Base-by-base conservation (phyloP, 1,139 yeast species). In the Lodderomyces metapsilosis region DNA sequence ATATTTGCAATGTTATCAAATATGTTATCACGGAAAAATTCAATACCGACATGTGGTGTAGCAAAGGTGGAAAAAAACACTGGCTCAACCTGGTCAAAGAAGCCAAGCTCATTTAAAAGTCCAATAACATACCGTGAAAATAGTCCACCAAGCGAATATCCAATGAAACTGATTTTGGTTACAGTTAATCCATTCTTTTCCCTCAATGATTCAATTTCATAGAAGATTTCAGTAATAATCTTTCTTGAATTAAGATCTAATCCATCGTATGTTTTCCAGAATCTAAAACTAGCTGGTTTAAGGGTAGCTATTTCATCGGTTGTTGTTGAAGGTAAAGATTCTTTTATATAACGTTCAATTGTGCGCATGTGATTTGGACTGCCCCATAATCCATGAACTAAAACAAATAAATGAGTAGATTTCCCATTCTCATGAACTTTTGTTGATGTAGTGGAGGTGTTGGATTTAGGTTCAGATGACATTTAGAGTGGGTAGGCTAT, bases 371-470 rank as follows among this genome's bases (percentile, higher is more conserved):
- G 95, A 36, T 74, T 72, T 4, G 92, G 85, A 34, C 84, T 81
- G 2, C 97, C 97, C 87, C 95, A 88, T 25, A 91, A 68, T 57
- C 96, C 96, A 61, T 89, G 96, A 27, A 87, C 73, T n/a, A 89
- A 64, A 13, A 88, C 85, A 54, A 88, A 81, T 36, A 89, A 64
- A 57, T 88, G 96, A 22, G 77, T 77, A 7, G 43, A 34, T 17
- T 40, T 41, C 27, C 27, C 34, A n/a, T n/a, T 31, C 11, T 18
- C 18, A 5, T 15, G 32, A 16, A 4, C 30, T 10, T 6, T 32
- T 12, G 28, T 10, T 15, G 28, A 9, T 3, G 15, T 9, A 3
- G 23, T 11, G 3, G 35, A 12, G 20, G 36, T 21, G 5, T 11
- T 20, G 5, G 38, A 11, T 3, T 24, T 15, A 16, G 32, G 10